These are phyloP conservation scores for Debaryomyces robertsiae DNA, from an alignment of 1,139 yeast genomes.

Conservation along the genomic window DNA sequence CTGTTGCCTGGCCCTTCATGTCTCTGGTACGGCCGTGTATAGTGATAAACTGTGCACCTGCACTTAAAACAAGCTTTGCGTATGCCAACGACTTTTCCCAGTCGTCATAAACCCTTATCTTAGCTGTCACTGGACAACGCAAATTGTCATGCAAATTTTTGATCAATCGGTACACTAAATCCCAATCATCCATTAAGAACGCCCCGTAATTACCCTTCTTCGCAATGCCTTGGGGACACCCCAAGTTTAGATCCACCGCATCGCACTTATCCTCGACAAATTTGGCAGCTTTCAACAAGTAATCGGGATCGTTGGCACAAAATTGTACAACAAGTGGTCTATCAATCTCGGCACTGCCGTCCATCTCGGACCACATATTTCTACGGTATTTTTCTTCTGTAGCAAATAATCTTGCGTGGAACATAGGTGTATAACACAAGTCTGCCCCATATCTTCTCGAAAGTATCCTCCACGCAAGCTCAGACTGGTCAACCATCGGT, in stretches of 20 bases:
- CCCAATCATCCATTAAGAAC: constrained; percentile 97
- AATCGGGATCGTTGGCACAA: constrained; percentile 94
- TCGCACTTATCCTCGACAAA: constrained; percentile 84
- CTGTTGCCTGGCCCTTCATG: constrained; percentile 96
- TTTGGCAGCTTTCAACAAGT: constrained; percentile 76
- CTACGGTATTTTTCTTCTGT: constrained; percentile 78
- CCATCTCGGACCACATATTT: constrained; percentile 73
- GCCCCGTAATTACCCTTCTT: constrained; percentile 94
- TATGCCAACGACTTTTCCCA: constrained; percentile 81
- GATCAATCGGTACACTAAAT: constrained; percentile 69
- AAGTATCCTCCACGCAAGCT: constrained; percentile 90
- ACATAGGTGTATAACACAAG: constrained; percentile 95
- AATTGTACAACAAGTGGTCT: constrained; percentile 91
- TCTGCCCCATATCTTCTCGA: constrained; percentile 92
- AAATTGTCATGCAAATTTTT: constrained; percentile 71
- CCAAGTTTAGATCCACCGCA: constrained; percentile 93
- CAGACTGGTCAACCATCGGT: constrained; percentile 98
- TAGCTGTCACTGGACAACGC: constrained; percentile 90
- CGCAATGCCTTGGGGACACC: constrained; percentile 98
- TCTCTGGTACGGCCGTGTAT: constrained; percentile 96
- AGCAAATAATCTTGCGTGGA: constrained; percentile 88
- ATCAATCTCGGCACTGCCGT: constrained; percentile 68
- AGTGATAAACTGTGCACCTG: constrained; percentile 95
- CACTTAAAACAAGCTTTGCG: constrained; percentile 86
- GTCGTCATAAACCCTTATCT: constrained; percentile 87